Percentiles rank a stretch among this genome's conserved stretches.
These are phyloP conservation scores for Microdochium trichocladiopsis DNA, from an alignment of 2,329 filamentous ascomycete genomes.

Conservation along the genomic window DNA sequence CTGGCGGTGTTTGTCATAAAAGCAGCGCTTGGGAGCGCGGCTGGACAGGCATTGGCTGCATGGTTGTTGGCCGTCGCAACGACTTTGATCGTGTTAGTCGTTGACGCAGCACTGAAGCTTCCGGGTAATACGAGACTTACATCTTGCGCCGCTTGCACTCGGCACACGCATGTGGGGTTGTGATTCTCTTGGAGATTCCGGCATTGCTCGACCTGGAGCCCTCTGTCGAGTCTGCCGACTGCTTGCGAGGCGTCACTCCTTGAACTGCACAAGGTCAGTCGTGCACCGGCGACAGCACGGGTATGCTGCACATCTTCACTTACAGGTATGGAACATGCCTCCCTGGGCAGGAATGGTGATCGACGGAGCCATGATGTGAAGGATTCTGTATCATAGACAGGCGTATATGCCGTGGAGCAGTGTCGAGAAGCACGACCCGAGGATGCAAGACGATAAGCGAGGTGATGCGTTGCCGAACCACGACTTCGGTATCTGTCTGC, in stretches of 20 bases:
- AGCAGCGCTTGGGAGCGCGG: conserved; percentile 69
- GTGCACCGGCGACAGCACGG: background rate
- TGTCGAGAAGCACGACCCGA: background rate
- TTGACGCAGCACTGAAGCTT: background rate
- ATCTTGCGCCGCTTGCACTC: conserved; percentile 72
- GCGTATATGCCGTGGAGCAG: background rate
- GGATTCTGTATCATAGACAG: background rate
- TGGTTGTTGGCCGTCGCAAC: conserved; percentile 74
- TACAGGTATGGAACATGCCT: conserved; percentile 43
- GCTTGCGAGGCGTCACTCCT: conserved; percentile 44
- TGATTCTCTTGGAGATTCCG: conserved; percentile 23
- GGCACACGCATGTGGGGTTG: conserved; percentile 32
- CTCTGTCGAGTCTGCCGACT: conserved; percentile 31
- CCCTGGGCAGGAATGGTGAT: conserved; percentile 39
- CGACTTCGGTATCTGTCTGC: background rate
- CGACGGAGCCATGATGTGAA: conserved; percentile 32
- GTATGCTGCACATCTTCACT: background rate
- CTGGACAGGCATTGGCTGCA: conserved; percentile 80
- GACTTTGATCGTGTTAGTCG: conserved; percentile 29
- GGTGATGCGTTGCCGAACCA: conserved; percentile 7
- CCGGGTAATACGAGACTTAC: conserved; percentile 20
- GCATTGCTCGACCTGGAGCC: conserved; percentile 19
- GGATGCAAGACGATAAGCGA: conserved; percentile 8
- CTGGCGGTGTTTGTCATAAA: conserved; percentile 75
- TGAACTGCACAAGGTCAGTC: conserved; percentile 25